Percentiles rank a stretch among this genome's conserved stretches.
Evolutionary conservation across 768 basidiomycete genomes (phyloP).

Genomic region (Rubroboletus satanas): DNA sequence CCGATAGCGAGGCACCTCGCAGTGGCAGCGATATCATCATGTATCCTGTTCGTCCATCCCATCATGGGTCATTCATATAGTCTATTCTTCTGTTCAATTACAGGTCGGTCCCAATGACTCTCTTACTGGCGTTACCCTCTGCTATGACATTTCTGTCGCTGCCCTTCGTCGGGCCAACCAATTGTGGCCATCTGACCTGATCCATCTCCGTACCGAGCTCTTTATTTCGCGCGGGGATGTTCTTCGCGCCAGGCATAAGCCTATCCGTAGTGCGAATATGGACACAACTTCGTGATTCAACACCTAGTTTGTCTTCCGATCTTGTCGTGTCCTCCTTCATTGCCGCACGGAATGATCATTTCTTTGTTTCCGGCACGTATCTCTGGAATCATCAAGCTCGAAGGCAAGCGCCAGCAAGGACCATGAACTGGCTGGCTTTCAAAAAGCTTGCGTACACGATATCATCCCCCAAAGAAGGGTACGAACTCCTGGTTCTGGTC

Average conservation of each 20-base stretch:
- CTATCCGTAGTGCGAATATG: background rate
- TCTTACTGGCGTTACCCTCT: slow-evolving; percentile 80
- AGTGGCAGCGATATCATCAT: background rate
- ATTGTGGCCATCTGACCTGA: slow-evolving; percentile 89
- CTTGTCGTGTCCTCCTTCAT: slow-evolving; percentile 16
- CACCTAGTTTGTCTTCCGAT: slow-evolving; percentile 4
- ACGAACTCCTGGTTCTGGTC: slow-evolving; percentile 16
- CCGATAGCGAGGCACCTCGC: background rate
- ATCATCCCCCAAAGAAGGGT: slow-evolving; percentile 1
- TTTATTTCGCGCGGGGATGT: slow-evolving; percentile 55
- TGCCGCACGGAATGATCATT: slow-evolving; percentile 20
- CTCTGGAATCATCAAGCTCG: slow-evolving; percentile 29
- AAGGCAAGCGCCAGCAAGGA: slow-evolving; percentile 27
- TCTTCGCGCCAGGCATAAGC: slow-evolving; percentile 4
- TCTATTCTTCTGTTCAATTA: background rate
- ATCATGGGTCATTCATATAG: background rate
- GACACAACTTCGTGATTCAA: background rate
- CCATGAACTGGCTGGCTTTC: slow-evolving; percentile 25
- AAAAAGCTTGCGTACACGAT: background rate
- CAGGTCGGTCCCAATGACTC: slow-evolving; percentile 77
- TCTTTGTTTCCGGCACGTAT: slow-evolving; percentile 27
- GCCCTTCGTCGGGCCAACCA: slow-evolving; percentile 86
- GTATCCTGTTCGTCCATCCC: slow-evolving; percentile 19
- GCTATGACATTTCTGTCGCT: slow-evolving; percentile 81
- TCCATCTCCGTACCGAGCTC: slow-evolving; percentile 80